Conservation (phyloP, 352 stramenopile genomes). For the Aphanomyces cochlioides region DNA sequence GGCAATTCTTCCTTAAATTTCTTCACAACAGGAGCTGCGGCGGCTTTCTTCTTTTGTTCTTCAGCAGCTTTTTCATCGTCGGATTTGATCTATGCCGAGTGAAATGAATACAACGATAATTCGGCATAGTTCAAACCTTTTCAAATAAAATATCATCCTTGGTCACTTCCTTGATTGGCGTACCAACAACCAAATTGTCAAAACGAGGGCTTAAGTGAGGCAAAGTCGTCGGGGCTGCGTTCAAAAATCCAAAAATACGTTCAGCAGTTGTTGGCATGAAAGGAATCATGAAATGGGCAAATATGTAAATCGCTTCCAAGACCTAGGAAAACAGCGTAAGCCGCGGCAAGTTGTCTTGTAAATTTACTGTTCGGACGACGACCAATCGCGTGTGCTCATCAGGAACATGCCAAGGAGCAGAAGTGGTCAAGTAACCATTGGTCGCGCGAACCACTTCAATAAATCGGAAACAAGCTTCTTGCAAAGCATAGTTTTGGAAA, state of each 20-base stretch:
- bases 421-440: slow-evolving; percentile 98
- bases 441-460: slow-evolving; percentile 90
- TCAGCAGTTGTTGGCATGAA: slow-evolving; percentile 90
- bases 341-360: not conserved
- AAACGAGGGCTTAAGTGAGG: slow-evolving; percentile 76
- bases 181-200: slow-evolving; percentile 90
- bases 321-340: slow-evolving; percentile 34
- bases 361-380: slow-evolving; percentile 83
- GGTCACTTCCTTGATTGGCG: slow-evolving; percentile 54
- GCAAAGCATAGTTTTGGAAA: slow-evolving; percentile 91
- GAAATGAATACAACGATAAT: not conserved
- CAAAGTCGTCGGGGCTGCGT: slow-evolving; percentile 71
- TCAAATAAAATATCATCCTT: slow-evolving; percentile 95
- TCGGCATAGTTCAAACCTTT: slow-evolving; percentile 55
- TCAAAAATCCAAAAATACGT: slow-evolving; percentile 94
- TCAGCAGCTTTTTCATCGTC: slow-evolving; percentile 66
- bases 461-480: slow-evolving; percentile 84
- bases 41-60: slow-evolving; percentile 43
- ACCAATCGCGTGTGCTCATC: slow-evolving; percentile 85
- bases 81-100: slow-evolving; percentile 29
- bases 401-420: slow-evolving; percentile 97
- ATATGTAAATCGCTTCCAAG: slow-evolving; percentile 96
- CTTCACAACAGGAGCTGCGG: slow-evolving; percentile 42
- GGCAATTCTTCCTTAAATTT: slow-evolving; percentile 49
- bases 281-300: slow-evolving; percentile 94